Conservation (phyloP, 164 flowering plant genomes). For the Nelumbo lutea region DNA sequence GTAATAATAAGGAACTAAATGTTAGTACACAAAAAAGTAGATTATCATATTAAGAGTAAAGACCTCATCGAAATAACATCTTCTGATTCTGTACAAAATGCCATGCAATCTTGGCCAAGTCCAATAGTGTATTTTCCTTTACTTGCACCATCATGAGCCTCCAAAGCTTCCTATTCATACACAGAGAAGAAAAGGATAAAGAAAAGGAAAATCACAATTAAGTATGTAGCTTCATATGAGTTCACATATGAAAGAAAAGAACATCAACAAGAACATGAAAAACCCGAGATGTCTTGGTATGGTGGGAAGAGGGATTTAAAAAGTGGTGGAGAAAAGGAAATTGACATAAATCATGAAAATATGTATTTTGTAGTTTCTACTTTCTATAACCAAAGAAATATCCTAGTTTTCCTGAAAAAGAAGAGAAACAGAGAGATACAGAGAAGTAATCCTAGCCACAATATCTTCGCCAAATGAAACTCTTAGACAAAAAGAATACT, state of each 20-base stretch:
- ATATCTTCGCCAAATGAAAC: background rate
- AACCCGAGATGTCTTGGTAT: background rate
- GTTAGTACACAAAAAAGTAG: background rate
- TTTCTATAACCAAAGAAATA: background rate
- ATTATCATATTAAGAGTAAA: background rate
- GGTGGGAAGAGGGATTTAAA: background rate
- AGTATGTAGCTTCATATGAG: background rate
- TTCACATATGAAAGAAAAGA: background rate
- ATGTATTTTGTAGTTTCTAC: too few species aligned
- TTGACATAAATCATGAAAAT: too few species aligned
- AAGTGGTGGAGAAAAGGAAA: too few species aligned
- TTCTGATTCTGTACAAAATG: conserved; percentile 87
- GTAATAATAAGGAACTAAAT: too few species aligned
- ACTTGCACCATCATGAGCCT: conserved; percentile 95
- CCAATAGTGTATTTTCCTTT: conserved; percentile 99
- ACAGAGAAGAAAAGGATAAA: conserved; percentile 6
- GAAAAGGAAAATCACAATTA: background rate
- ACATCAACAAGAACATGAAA: background rate
- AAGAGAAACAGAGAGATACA: too few species aligned
- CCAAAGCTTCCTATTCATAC: conserved; percentile 67
- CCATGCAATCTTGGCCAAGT: conserved; percentile 99
- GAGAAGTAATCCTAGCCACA: background rate
- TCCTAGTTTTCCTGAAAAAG: background rate
- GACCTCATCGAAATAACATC: conserved; percentile 99
- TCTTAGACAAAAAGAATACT: background rate